These are phyloP conservation scores for Talaromyces sp. DNA, from an alignment of 2,329 filamentous ascomycete genomes.

Conservation along the genomic window DNA sequence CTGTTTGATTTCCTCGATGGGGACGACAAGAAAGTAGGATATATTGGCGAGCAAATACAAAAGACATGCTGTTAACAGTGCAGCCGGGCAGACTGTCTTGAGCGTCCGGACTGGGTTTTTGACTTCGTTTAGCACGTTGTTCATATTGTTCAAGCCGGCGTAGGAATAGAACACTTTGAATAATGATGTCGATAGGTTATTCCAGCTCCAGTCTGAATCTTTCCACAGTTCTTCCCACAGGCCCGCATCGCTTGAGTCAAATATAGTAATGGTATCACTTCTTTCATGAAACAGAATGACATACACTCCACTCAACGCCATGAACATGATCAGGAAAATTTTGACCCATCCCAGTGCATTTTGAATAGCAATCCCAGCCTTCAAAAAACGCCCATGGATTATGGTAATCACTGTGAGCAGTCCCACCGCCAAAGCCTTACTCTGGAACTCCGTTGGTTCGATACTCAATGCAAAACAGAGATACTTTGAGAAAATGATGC, in stretches of 20 bases:
- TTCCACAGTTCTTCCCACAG: conserved; percentile 55
- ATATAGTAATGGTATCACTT: background rate
- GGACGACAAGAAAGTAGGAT: conserved; percentile 59
- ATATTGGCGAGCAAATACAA: conserved; percentile 65
- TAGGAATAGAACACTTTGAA: conserved; percentile 63
- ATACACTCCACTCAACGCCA: conserved; percentile 56
- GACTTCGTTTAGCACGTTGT: conserved; percentile 67
- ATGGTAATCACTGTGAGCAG: conserved; percentile 53
- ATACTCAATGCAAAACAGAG: conserved; percentile 53
- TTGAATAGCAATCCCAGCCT: conserved; percentile 54
- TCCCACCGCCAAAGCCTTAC: conserved; percentile 52
- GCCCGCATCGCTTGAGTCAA: background rate
- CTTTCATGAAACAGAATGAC: conserved; percentile 46
- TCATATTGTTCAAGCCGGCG: conserved; percentile 59
- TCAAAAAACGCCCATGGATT: conserved; percentile 54
- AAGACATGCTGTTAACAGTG: conserved; percentile 55
- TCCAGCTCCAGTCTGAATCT: conserved; percentile 64
- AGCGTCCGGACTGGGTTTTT: conserved; percentile 61
- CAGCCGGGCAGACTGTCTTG: conserved; percentile 55
- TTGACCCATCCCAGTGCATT: conserved; percentile 60
- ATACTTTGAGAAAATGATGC: conserved; percentile 64
- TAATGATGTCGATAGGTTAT: conserved; percentile 59
- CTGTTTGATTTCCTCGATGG: conserved; percentile 59
- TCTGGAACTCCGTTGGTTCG: conserved; percentile 45
- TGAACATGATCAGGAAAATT: conserved; percentile 54